phyloP scores from a whole-genome alignment of 345 rosid species.

The Salix caprea region DNA sequence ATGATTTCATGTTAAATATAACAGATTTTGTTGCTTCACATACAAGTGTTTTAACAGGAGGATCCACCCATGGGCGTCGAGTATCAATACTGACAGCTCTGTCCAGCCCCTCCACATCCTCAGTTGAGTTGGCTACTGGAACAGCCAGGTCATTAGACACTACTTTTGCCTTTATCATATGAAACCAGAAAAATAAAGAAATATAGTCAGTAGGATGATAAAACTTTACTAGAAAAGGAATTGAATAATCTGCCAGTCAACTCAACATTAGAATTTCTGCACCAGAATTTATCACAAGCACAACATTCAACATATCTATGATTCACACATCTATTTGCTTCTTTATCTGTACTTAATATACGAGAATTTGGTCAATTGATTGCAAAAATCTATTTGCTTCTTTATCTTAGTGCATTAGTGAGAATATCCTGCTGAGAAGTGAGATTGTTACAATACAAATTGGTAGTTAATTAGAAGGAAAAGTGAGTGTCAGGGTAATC shows the following conservation, averaged over 20 bases:
- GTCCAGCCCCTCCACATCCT: conserved; percentile 50
- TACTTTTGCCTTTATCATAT: conserved; percentile 43
- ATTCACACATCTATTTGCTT: too few species aligned
- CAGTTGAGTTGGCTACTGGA: conserved; percentile 33
- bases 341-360: too few species aligned
- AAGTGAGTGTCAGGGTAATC: too few species aligned
- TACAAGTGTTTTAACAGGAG: conserved; percentile 56
- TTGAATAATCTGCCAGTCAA: too few species aligned
- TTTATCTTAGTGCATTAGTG: neutral
- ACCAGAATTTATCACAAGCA: neutral
- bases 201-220: neutral
- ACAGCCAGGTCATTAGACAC: conserved; percentile 33
- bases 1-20: neutral
- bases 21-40: conserved; percentile 20
- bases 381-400: neutral
- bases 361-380: too few species aligned
- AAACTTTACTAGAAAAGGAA: neutral
- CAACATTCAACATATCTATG: neutral
- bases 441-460: too few species aligned
- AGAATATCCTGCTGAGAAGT: too few species aligned
- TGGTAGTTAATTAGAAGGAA: too few species aligned
- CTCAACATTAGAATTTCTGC: too few species aligned
- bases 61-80: conserved; percentile 58
- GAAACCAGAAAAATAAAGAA: conserved; percentile 2
- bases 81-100: conserved; percentile 33